Conservation (phyloP, 768 basidiomycete genomes). For the Lentinus brumalis region DNA sequence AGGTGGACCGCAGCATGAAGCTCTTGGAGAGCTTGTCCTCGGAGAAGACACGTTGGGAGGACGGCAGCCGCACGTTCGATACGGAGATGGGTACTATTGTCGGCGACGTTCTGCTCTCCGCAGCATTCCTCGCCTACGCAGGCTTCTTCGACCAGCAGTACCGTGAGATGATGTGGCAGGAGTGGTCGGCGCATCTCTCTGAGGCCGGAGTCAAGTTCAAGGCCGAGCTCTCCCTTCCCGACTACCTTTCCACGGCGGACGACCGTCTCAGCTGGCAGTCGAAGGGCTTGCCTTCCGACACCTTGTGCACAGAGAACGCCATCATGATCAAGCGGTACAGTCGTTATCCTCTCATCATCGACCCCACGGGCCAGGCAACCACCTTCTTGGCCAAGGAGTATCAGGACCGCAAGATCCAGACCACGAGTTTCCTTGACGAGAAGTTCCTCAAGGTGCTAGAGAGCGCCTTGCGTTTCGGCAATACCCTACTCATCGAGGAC, state of each 20-base stretch:
- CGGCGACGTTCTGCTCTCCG: slow-evolving; percentile 93
- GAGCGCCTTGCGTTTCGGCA: slow-evolving; percentile 98
- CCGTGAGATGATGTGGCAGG: slow-evolving; percentile 95
- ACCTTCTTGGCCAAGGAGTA: slow-evolving; percentile 93
- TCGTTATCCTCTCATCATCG: slow-evolving; percentile 96
- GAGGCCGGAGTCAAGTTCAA: slow-evolving; percentile 94
- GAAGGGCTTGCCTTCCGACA: slow-evolving; percentile 93
- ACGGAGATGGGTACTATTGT: slow-evolving; percentile 98
- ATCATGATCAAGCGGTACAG: slow-evolving; percentile 99
- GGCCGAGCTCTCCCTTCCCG: slow-evolving; percentile 86
- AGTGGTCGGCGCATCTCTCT: slow-evolving; percentile 87
- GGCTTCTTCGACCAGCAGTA: slow-evolving; percentile 99
- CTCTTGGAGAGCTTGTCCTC: slow-evolving; percentile 93
- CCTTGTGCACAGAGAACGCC: slow-evolving; percentile 97
- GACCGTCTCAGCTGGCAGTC: slow-evolving; percentile 96
- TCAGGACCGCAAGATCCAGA: slow-evolving; percentile 94
- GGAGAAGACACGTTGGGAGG: slow-evolving; percentile 92
- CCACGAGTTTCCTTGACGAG: slow-evolving; percentile 98
- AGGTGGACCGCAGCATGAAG: slow-evolving; percentile 96
- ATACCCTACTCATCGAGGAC: slow-evolving; percentile 95
- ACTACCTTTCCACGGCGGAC: slow-evolving; percentile 96
- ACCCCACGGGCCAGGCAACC: slow-evolving; percentile 97
- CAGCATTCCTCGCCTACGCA: slow-evolving; percentile 94
- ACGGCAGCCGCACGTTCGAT: slow-evolving; percentile 93
- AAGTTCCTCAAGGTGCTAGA: slow-evolving; percentile 98